These are phyloP conservation scores for Aechmea fasciata DNA, from an alignment of 176 grass and related monocot species.

Conservation along the genomic window DNA sequence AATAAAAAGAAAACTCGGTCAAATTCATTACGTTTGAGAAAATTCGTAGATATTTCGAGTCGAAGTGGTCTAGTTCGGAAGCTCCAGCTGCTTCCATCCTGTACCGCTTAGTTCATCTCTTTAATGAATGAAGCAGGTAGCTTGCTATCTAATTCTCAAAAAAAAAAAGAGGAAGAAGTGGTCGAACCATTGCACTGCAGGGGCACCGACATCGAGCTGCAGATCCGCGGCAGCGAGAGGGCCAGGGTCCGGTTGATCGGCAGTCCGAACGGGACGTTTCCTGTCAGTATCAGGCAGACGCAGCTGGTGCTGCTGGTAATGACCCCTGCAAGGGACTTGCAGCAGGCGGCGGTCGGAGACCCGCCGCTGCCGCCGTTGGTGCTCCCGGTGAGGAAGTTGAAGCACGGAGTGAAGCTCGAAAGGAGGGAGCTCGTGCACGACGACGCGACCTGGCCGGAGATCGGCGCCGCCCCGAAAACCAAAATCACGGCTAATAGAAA, in stretches of 20 bases:
- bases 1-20: background rate
- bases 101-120: too few relatives aligned
- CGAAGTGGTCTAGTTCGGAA: too few relatives aligned
- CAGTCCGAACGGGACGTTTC: constrained; percentile 52
- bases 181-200: constrained; percentile 36
- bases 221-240: constrained; percentile 41
- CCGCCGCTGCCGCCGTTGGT: constrained; percentile 64
- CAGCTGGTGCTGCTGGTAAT: constrained; percentile 44
- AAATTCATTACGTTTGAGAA: background rate
- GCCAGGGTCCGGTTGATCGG: constrained; percentile 69
- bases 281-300: constrained; percentile 63
- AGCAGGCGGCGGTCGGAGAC: constrained; percentile 57
- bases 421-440: constrained; percentile 56
- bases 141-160: too few relatives aligned
- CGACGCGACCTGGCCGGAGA: constrained; percentile 33
- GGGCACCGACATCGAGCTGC: constrained; percentile 45
- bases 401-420: constrained; percentile 67
- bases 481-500: background rate
- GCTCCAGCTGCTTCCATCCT: too few relatives aligned
- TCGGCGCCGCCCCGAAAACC: background rate
- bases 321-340: constrained; percentile 32
- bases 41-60: too few relatives aligned
- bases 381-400: constrained; percentile 61
- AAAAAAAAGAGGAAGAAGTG: too few relatives aligned
- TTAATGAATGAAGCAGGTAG: too few relatives aligned